Conservation (phyloP, 441 rosid genomes). For the Populus hybrid region DNA sequence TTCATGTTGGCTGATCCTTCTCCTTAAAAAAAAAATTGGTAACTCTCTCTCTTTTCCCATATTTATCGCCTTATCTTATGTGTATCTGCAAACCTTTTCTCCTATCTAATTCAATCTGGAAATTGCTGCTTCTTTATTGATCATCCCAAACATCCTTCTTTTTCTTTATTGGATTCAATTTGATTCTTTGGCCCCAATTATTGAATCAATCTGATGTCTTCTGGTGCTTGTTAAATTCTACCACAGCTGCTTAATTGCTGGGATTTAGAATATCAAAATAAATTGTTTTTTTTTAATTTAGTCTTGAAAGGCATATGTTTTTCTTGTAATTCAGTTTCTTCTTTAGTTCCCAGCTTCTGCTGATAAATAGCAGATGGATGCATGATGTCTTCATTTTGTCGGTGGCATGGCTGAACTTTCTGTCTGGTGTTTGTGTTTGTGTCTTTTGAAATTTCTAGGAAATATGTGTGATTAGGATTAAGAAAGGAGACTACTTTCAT, state of each 20-base stretch:
- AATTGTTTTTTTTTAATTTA: not conserved
- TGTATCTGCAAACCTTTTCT: not conserved
- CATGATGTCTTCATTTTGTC: not conserved
- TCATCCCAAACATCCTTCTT: not conserved
- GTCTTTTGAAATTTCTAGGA: not conserved
- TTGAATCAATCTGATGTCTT: not conserved
- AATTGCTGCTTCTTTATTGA: not conserved
- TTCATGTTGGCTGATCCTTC: constrained; percentile 65
- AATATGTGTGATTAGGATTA: not conserved
- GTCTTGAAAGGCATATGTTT: too few relatives aligned
- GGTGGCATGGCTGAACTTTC: not conserved
- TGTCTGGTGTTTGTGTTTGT: not conserved
- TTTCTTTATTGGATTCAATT: not conserved
- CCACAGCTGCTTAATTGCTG: not conserved
- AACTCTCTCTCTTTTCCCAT: not conserved
- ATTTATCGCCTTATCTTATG: not conserved
- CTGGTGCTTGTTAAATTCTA: not conserved
- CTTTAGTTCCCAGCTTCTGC: too few relatives aligned
- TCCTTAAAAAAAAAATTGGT: not conserved
- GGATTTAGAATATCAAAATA: not conserved
- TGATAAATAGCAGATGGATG: not conserved
- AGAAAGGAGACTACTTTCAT: not conserved
- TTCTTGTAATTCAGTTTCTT: too few relatives aligned
- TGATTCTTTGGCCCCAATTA: not conserved
- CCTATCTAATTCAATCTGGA: not conserved